These are phyloP conservation scores for Blastobotrys parvus DNA, from an alignment of 805 yeast species.

Conservation along the genomic window DNA sequence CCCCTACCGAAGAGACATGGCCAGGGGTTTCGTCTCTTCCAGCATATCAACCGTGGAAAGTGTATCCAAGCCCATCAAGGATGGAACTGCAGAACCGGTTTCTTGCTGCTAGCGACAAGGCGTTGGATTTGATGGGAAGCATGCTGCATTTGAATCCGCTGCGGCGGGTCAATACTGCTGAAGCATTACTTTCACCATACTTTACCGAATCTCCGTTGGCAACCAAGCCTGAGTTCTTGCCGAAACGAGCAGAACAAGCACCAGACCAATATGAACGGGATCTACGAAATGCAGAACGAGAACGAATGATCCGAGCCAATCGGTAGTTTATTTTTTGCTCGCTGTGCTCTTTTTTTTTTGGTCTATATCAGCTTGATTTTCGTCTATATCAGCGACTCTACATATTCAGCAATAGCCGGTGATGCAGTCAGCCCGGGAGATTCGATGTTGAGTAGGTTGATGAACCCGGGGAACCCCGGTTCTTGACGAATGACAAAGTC, in stretches of 20 bases:
- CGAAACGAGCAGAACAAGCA: conserved; percentile 31
- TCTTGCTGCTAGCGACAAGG: conserved; percentile 82
- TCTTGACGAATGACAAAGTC: conserved; percentile 72
- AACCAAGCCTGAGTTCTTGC: conserved; percentile 55
- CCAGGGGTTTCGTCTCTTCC: conserved; percentile 80
- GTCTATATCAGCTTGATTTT: too few relatives aligned
- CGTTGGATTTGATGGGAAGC: conserved; percentile 63
- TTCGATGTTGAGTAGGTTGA: conserved; percentile 76
- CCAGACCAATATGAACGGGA: conserved; percentile 13
- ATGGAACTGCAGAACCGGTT: conserved; percentile 75
- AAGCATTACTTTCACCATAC: conserved; percentile 57
- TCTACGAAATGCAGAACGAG: conserved; percentile 11
- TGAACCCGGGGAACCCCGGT: conserved; percentile 65
- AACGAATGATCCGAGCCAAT: conserved; percentile 12
- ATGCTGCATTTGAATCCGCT: conserved; percentile 74
- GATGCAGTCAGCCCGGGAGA: conserved; percentile 85
- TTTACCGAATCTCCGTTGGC: conserved; percentile 71
- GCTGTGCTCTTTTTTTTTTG: too few relatives aligned
- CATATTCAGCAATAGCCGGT: conserved; percentile 76
- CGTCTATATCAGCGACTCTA: conserved; percentile 23
- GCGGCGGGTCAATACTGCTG: conserved; percentile 55
- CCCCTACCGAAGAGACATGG: conserved; percentile 91
- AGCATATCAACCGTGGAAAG: conserved; percentile 47
- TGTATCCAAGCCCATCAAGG: conserved; percentile 77
- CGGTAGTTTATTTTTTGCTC: not conserved